phyloP scores from a whole-genome alignment of 352 stramenopile species.

The Globisporangium radiosum region DNA sequence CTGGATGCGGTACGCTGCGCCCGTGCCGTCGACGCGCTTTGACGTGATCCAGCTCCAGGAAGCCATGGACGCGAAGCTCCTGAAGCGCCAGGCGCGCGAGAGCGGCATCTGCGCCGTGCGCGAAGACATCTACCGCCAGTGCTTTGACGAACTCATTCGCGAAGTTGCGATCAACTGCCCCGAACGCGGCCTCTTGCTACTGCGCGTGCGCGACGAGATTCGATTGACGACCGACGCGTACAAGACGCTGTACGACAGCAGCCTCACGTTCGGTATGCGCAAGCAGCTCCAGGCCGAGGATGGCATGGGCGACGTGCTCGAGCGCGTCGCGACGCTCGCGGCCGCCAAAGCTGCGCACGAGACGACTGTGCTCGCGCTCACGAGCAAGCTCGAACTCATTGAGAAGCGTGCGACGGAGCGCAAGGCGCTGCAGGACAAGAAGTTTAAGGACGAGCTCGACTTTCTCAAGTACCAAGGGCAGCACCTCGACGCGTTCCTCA shows the following conservation, averaged over 20 bases:
- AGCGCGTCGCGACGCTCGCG: slow-evolving; percentile 41
- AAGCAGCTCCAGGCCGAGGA: slow-evolving; percentile 93
- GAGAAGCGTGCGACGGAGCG: slow-evolving; percentile 88
- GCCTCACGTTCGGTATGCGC: slow-evolving; percentile 89
- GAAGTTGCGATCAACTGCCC: slow-evolving; percentile 90
- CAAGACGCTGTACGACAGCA: slow-evolving; percentile 93
- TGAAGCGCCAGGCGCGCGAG: slow-evolving; percentile 88
- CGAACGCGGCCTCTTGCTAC: slow-evolving; percentile 87
- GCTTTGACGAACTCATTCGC: slow-evolving; percentile 91
- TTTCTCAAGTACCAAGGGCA: slow-evolving; percentile 95
- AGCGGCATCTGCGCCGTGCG: slow-evolving; percentile 91
- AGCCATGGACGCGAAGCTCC: slow-evolving; percentile 85
- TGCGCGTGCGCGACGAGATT: slow-evolving; percentile 92
- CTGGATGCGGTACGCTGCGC: slow-evolving; percentile 90
- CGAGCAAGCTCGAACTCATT: slow-evolving; percentile 90
- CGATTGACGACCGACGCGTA: slow-evolving; percentile 93
- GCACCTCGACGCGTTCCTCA: slow-evolving; percentile 93
- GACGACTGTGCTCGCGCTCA: slow-evolving; percentile 82
- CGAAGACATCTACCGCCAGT: slow-evolving; percentile 91
- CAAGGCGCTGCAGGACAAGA: slow-evolving; percentile 89
- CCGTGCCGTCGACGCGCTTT: slow-evolving; percentile 86
- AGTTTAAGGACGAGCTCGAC: slow-evolving; percentile 91
- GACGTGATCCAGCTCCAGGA: slow-evolving; percentile 92
- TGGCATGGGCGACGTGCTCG: slow-evolving; percentile 85
- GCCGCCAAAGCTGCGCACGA: slow-evolving; percentile 66